phyloP scores from a whole-genome alignment of 2,329 filamentous ascomycete species.

The Cephalotrichum gorgonifer region DNA sequence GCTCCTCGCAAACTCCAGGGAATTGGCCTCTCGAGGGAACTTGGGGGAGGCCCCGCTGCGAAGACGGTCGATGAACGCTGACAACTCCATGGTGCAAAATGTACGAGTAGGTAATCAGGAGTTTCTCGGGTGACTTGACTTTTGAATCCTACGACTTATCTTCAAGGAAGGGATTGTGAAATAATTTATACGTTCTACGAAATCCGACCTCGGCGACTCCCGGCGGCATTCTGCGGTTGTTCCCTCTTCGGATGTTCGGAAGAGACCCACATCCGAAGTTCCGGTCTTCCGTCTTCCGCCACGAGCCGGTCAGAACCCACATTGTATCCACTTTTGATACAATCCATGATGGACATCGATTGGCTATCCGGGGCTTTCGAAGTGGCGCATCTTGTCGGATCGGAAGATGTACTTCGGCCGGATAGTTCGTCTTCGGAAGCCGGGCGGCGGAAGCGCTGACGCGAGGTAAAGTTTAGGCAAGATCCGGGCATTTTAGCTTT shows the following conservation, averaged over 20 bases:
- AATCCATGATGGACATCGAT: constrained; percentile 1
- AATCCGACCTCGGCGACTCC: too few species aligned
- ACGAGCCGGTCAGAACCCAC: neutral
- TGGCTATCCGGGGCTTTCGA: too few species aligned
- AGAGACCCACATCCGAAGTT: constrained; percentile 2
- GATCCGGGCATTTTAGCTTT: too few species aligned
- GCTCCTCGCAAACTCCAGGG: constrained; percentile 1
- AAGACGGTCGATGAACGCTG: constrained; percentile 25
- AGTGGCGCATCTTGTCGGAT: too few species aligned
- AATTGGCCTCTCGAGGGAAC: neutral
- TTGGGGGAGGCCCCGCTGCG: constrained; percentile 14
- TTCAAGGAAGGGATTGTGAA: too few species aligned
- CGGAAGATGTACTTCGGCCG: too few species aligned
- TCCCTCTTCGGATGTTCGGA: neutral
- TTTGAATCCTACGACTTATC: neutral
- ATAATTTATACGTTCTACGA: too few species aligned
- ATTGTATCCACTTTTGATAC: neutral
- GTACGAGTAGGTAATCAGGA: neutral
- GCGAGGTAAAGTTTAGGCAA: too few species aligned
- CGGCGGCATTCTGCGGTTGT: neutral
- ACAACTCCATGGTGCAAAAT: constrained; percentile 25
- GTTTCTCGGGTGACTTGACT: neutral
- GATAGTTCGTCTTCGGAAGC: too few species aligned
- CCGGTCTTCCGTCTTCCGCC: constrained; percentile 15
- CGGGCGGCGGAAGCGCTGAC: too few species aligned